Evolutionary conservation across 1,284 basidiomycete genomes (phyloP), one percentile per base, ranked within the genome.

Genomic region (Hemileia vastatrix): DNA sequence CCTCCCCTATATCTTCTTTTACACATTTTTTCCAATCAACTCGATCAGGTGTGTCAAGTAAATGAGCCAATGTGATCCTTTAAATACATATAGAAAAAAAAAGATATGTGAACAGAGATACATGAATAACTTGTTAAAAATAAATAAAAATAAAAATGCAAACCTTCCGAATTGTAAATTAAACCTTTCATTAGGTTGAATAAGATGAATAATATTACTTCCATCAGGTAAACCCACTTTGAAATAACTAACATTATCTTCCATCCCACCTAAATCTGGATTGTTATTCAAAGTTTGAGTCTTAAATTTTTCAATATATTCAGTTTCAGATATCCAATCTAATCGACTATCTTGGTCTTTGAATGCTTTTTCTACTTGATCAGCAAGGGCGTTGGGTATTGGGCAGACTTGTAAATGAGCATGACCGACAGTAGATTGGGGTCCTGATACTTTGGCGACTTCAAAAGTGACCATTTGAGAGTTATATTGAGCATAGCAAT

Each of bases 111-210:
- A 62, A 9, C 19, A 23, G 36, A 6, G 2, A n/a, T n/a, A 48
- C 19, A 49, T 19, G n/a, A 11, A n/a, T 19, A 19, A 18, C 19
- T 32, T 18, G 56, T 13, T 19, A 36, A 27, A 24, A 24, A 23
- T 6, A 21, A 33, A 21, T 13, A 21, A 6, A 2, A 65, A n/a
- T 8, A 54, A 13, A 32, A 32, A 27, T 11, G 76, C 84, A 71
- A 70, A 92, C 90, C 92, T 83, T 63, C 90, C 92, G 77, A 95
- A 96, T 75, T 95, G 90, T 56, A 96, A 79, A 67, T 86, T 86
- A 72, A 96, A 96, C 53, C 86, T 85, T 44, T 82, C 79, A 52
- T 85, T 81, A 27, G 84, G 83, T 71, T 84, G 84, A 71, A 95
- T 83, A 65, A 90, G 76, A 77, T 94, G 89, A 27, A 95, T 84